phyloP scores from a whole-genome alignment of 495 filamentous ascomycete species.

The Opeltia flavorubescens region DNA sequence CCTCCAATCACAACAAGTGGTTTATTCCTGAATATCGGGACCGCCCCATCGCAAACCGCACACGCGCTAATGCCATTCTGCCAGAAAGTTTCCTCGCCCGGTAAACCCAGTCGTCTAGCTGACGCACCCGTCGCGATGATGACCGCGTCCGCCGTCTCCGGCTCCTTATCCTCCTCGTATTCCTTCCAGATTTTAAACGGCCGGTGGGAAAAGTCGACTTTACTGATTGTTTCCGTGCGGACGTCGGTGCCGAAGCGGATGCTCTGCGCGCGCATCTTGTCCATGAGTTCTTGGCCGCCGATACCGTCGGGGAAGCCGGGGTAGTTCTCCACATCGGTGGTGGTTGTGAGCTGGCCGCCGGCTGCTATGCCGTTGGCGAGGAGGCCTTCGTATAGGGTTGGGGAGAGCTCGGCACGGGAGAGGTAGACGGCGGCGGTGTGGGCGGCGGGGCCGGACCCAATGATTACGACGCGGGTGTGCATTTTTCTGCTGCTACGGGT shows the following conservation, averaged over 20 bases:
- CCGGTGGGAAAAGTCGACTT: slow-evolving; percentile 67
- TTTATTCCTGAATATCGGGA: slow-evolving; percentile 95
- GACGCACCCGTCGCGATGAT: slow-evolving; percentile 96
- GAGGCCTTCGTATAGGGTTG: slow-evolving; percentile 94
- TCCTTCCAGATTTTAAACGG: slow-evolving; percentile 90
- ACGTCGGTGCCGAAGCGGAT: slow-evolving; percentile 84
- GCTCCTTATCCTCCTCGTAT: slow-evolving; percentile 53
- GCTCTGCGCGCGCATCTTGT: slow-evolving; percentile 84
- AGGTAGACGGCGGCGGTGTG: slow-evolving; percentile 96
- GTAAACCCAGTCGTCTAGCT: slow-evolving; percentile 63
- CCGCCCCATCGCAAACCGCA: slow-evolving; percentile 93
- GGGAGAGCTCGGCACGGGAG: slow-evolving; percentile 74
- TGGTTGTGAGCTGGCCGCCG: slow-evolving; percentile 92
- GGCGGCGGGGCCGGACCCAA: slow-evolving; percentile 90
- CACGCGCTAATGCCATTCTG: slow-evolving; percentile 93
- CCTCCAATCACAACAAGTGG: slow-evolving; percentile 92
- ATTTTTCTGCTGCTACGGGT: too few species aligned
- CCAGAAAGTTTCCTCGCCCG: slow-evolving; percentile 92
- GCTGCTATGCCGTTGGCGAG: slow-evolving; percentile 93
- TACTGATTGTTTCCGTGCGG: slow-evolving; percentile 79
- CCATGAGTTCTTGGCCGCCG: slow-evolving; percentile 79
- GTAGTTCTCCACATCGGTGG: slow-evolving; percentile 96
- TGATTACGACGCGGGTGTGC: slow-evolving; percentile 30
- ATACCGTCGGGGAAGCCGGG: slow-evolving; percentile 86
- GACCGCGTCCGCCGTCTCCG: slow-evolving; percentile 72